phyloP scores from a whole-genome alignment of 2,329 filamentous ascomycete species.

The Elsinoe australis region DNA sequence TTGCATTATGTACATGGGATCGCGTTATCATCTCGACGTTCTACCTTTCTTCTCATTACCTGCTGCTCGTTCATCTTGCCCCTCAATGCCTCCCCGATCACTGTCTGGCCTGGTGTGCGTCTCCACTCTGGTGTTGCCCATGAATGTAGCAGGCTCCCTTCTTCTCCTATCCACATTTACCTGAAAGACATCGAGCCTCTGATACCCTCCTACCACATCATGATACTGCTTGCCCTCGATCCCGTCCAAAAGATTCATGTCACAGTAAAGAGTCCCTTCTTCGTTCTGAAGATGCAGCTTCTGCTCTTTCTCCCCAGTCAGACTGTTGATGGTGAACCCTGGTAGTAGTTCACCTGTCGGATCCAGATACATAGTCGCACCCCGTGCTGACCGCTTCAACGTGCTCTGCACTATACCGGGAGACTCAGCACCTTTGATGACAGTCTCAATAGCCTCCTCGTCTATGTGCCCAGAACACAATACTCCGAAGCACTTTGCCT shows the following conservation, averaged over 20 bases:
- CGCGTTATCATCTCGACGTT: too few species aligned
- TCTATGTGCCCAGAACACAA: constrained; percentile 42
- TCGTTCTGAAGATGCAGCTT: constrained; percentile 37
- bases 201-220: constrained; percentile 50
- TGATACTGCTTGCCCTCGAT: constrained; percentile 52
- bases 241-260: constrained; percentile 43
- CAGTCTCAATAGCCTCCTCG: constrained; percentile 32
- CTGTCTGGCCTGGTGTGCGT: too few species aligned
- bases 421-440: constrained; percentile 26
- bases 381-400: constrained; percentile 36
- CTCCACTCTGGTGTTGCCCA: constrained; percentile 8
- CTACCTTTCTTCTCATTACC: too few species aligned
- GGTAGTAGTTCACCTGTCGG: constrained; percentile 40
- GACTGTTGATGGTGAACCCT: constrained; percentile 33
- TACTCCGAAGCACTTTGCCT: constrained; percentile 51
- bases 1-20: too few species aligned
- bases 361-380: constrained; percentile 46
- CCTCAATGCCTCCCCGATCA: too few species aligned
- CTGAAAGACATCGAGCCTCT: constrained; percentile 48
- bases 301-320: constrained; percentile 21
- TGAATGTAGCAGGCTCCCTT: constrained; percentile 30
- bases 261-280: constrained; percentile 47
- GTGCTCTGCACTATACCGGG: constrained; percentile 28
- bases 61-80: too few species aligned
- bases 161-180: constrained; percentile 42